phyloP scores from a whole-genome alignment of 495 filamentous ascomycete genomes.

The Viridothelium virens region DNA sequence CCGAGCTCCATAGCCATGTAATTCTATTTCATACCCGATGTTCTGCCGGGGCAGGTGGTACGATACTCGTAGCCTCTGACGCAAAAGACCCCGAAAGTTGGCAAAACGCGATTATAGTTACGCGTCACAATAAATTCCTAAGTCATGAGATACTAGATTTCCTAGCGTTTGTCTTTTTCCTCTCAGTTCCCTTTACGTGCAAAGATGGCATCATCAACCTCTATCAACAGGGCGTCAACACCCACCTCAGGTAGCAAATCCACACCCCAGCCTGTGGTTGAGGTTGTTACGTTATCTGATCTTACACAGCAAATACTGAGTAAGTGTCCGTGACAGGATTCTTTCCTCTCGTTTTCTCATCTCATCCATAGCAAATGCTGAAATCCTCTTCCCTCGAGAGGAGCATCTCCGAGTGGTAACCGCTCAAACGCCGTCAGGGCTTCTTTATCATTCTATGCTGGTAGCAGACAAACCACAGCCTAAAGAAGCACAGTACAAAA shows the following conservation, averaged over 20 bases:
- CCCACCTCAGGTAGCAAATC: neutral
- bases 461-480: slow-evolving; percentile 16
- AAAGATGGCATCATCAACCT: neutral
- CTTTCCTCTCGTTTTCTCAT: neutral
- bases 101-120: neutral
- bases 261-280: neutral
- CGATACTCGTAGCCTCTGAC: neutral
- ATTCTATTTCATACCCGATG: neutral
- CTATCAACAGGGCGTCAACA: neutral
- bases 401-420: slow-evolving; percentile 18
- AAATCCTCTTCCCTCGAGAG: slow-evolving; percentile 17
- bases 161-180: too few species aligned
- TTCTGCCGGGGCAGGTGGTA: neutral
- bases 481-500: slow-evolving; percentile 14
- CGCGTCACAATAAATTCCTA: neutral
- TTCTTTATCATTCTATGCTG: slow-evolving; percentile 14
- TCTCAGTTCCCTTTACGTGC: too few species aligned
- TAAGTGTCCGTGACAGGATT: neutral
- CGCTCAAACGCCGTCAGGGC: slow-evolving; percentile 10
- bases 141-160: neutral
- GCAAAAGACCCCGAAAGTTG: neutral
- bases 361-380: slow-evolving; percentile 14
- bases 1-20: neutral
- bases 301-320: slow-evolving; percentile 14
- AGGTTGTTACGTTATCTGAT: slow-evolving; percentile 15